Conservation (phyloP, 2,329 filamentous ascomycete genomes). For the Scorias spongiosa region DNA sequence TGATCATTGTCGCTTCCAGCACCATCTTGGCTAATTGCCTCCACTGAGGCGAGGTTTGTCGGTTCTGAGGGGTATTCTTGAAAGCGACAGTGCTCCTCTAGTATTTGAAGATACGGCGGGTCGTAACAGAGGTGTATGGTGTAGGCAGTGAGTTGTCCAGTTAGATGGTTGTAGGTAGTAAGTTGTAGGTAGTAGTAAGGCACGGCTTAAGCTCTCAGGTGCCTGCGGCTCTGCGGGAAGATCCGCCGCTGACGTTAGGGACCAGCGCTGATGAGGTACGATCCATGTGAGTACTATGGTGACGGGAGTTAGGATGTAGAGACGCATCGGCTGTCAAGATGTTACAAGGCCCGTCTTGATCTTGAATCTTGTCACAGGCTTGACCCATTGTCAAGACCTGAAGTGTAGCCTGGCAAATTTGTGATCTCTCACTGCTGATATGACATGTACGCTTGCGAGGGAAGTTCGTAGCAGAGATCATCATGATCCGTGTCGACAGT, state of each 20-base stretch:
- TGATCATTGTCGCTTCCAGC: slow-evolving; percentile 98
- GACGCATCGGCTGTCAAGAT: no score
- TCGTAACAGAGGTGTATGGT: not conserved
- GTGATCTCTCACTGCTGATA: no score
- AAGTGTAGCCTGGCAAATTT: no score
- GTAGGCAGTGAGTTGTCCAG: not conserved
- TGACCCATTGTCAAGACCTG: no score
- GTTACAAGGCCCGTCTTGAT: no score
- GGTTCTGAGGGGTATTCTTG: not conserved
- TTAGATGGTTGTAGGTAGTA: not conserved
- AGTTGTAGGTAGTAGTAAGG: not conserved
- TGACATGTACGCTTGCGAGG: no score
- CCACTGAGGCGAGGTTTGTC: not conserved
- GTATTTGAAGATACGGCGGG: not conserved
- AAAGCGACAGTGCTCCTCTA: not conserved
- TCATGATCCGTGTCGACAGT: no score
- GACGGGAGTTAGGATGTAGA: no score
- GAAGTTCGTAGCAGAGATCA: no score
- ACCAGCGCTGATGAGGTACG: no score
- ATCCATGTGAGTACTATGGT: no score
- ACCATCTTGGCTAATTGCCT: slow-evolving; percentile 56
- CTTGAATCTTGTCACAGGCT: no score
- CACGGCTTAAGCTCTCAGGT: not conserved
- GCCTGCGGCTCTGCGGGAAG: not conserved
- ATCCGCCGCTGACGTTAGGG: not conserved